phyloP scores from a whole-genome alignment of 2,329 filamentous ascomycete genomes.

The Nemania diffusa region DNA sequence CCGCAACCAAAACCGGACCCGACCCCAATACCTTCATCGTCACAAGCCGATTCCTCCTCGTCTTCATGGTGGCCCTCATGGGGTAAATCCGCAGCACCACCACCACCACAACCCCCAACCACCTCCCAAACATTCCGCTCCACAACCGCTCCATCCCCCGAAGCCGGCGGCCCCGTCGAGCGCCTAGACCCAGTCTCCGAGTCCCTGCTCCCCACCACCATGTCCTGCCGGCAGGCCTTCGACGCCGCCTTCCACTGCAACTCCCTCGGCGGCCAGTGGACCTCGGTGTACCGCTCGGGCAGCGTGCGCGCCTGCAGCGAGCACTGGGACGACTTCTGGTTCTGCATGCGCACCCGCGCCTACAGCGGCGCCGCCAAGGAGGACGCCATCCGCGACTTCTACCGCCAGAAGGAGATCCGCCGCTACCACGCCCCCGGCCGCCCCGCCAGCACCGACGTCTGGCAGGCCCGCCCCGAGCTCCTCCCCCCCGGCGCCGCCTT shows the following conservation, averaged over 20 bases:
- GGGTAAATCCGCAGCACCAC: slow-evolving; percentile 13
- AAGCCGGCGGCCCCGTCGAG: neutral
- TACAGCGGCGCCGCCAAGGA: slow-evolving; percentile 69
- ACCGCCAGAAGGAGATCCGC: slow-evolving; percentile 71
- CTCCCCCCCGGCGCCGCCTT: slow-evolving; percentile 63
- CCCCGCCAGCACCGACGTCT: slow-evolving; percentile 88
- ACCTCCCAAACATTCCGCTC: slow-evolving; percentile 35
- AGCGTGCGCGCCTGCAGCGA: slow-evolving; percentile 79
- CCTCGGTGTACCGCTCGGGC: slow-evolving; percentile 89
- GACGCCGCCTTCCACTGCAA: slow-evolving; percentile 96
- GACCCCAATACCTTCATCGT: slow-evolving; percentile 37
- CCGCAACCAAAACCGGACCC: slow-evolving; percentile 22
- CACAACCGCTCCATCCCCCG: slow-evolving; percentile 23
- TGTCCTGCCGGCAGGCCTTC: slow-evolving; percentile 92
- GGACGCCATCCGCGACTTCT: slow-evolving; percentile 72
- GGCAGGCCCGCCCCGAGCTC: slow-evolving; percentile 76
- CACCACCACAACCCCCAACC: slow-evolving; percentile 31
- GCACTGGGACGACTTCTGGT: slow-evolving; percentile 95
- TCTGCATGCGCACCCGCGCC: slow-evolving; percentile 88
- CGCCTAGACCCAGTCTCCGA: slow-evolving; percentile 65
- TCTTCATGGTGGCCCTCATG: slow-evolving; percentile 51
- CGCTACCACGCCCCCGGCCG: slow-evolving; percentile 68
- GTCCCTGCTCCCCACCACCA: slow-evolving; percentile 78
- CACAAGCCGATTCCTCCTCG: slow-evolving; percentile 43
- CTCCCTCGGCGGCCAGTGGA: slow-evolving; percentile 89